Conservation (phyloP, 2,329 filamentous ascomycete species). For the Aureobasidium sp. region DNA sequence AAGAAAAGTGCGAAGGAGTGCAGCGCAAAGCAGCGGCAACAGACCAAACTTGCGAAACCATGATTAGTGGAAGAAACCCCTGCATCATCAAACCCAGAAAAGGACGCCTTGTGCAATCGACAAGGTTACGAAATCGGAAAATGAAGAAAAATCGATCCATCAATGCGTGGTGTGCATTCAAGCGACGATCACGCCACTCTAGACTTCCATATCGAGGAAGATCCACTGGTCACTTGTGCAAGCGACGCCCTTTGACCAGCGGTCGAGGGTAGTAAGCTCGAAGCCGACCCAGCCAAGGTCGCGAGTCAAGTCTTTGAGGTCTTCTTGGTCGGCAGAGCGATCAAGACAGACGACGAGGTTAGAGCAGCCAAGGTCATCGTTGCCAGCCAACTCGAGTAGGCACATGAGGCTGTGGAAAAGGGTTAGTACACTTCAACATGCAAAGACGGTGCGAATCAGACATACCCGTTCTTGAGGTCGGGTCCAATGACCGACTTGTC, state of each 20-base stretch:
- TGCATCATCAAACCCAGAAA: neutral
- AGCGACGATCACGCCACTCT: constrained; percentile 19
- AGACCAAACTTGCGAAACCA: neutral
- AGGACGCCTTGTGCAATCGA: neutral
- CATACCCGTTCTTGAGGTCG: constrained; percentile 82
- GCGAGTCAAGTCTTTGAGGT: constrained; percentile 61
- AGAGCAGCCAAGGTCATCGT: constrained; percentile 60
- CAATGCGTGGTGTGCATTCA: too few relatives aligned
- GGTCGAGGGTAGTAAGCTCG: constrained; percentile 68
- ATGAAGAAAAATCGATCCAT: neutral
- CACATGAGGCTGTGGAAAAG: constrained; percentile 60
- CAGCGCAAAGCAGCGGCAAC: neutral
- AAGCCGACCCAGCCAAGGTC: constrained; percentile 93
- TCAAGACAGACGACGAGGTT: constrained; percentile 76
- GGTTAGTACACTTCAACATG: too few relatives aligned
- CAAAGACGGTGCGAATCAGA: constrained; percentile 18
- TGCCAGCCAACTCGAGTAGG: constrained; percentile 77
- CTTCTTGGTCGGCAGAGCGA: constrained; percentile 51
- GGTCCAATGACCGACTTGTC: constrained; percentile 61
- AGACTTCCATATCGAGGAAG: constrained; percentile 82
- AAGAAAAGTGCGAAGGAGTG: neutral
- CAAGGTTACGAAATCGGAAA: neutral
- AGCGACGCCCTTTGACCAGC: constrained; percentile 56
- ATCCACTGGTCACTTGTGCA: constrained; percentile 68
- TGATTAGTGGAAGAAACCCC: neutral